Evolutionary conservation across 129 eudicot species (phyloP), one percentile per base, ranked within the genome.

Genomic region (Arctium lappa): DNA sequence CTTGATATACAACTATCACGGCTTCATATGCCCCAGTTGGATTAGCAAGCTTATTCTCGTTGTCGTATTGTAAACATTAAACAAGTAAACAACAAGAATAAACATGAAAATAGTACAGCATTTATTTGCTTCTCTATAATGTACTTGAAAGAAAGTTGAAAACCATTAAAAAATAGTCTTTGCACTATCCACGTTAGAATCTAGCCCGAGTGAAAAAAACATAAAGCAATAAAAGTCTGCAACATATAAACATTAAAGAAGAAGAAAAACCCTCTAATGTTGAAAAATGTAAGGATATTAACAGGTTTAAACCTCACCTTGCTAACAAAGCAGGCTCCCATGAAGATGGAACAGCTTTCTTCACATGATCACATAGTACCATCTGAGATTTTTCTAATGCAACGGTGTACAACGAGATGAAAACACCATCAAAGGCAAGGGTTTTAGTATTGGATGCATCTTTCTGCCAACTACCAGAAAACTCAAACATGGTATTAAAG

Each of bases 271-370:
- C 1, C 36, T 13, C 48, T 37, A 16, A 0, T 36, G 37, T 39
- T 34, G 10, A 11, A 77, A 78, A 0, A 34, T 33, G 38, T 5
- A 39, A 9, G 44, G 53, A 13, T 12, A 11, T 56, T 37, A 73
- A 74, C 6, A 29, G 34, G 65, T 46, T 9, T 37, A 74, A 30
- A 69, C n/a, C 85, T 87, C 44, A 95, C 99, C 95, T 93, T 70
- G 99, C 97, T 86, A 95, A 89, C 50, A 93, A 88, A 80, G 94
- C 95, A 80, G 99, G 98, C 39, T 95, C 99, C 99, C 99, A 95
- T 86, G 98, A 80, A 38, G 98, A 91, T 31, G 99, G 99, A 78
- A 95, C 98, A 80, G 97, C 97, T 88, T 91, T 83, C 82, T 91
- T 95, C 74, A 95, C 98, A 80, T 90, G 92, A 88, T 95, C 95